Percentiles rank a stretch among this genome's conserved stretches.
Conservation (phyloP, 1,139 yeast genomes). For the Protomyces arabidopsidicola region DNA sequence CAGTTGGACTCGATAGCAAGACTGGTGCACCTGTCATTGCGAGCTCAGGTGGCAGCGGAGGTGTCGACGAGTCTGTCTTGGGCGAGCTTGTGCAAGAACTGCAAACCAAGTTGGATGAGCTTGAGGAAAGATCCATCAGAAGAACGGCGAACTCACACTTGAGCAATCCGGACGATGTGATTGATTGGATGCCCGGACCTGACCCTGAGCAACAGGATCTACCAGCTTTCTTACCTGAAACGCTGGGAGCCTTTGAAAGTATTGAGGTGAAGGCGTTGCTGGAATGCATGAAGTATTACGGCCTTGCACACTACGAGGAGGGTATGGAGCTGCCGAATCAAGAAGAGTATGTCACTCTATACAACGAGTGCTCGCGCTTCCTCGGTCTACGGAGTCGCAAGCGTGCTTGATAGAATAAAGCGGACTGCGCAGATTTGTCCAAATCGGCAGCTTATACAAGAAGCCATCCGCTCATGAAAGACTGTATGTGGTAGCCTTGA, state of each 20-base stretch:
- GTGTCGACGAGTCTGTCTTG: constrained; percentile 5
- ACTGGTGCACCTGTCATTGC: constrained; percentile 1
- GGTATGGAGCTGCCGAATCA: constrained; percentile 19
- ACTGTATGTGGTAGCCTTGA: no score
- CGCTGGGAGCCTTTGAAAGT: constrained; percentile 10
- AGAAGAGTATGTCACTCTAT: constrained; percentile 1
- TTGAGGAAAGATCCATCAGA: constrained; percentile 21
- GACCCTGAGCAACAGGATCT: constrained; percentile 17
- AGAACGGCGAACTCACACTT: constrained; percentile 12
- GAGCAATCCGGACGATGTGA: neutral
- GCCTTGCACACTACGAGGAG: constrained; percentile 21
- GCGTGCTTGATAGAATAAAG: neutral
- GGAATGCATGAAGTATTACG: constrained; percentile 17
- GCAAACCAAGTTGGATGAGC: constrained; percentile 20
- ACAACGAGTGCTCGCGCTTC: constrained; percentile 21
- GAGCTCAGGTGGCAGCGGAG: neutral
- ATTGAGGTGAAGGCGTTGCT: constrained; percentile 1
- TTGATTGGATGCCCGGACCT: constrained; percentile 26
- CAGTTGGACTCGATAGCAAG: constrained; percentile 13
- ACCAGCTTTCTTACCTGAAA: constrained; percentile 2
- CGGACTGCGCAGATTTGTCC: neutral
- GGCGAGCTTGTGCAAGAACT: constrained; percentile 20
- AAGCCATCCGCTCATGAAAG: no score
- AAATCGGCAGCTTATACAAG: no score
- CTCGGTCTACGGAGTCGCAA: constrained; percentile 19